These are phyloP conservation scores for Trypanosoma melophagium DNA, from an alignment of 208 protist species.

Conservation along the genomic window DNA sequence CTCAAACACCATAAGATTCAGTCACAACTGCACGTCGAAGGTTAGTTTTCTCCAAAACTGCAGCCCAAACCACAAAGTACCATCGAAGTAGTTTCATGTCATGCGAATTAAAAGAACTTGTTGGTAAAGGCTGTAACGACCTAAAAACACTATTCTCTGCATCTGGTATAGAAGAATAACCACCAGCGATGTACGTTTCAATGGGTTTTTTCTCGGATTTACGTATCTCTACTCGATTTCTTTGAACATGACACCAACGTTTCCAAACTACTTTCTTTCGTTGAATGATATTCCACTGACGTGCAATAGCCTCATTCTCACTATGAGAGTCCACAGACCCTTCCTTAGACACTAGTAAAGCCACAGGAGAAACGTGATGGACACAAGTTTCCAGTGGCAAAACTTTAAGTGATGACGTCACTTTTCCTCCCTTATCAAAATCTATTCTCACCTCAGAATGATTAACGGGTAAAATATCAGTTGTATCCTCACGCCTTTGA, in stretches of 20 bases:
- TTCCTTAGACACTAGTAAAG: not conserved
- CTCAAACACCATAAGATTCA: not conserved
- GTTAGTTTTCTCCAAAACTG: conserved; percentile 16
- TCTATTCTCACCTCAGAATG: too few relatives aligned
- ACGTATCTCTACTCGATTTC: not conserved
- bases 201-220: not conserved
- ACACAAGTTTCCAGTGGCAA: too few relatives aligned
- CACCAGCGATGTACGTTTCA: not conserved
- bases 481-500: not conserved
- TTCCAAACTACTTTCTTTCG: conserved; percentile 19
- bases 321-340: not conserved
- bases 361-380: not conserved
- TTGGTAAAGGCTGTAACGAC: not conserved
- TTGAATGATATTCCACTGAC: not conserved
- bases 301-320: conserved; percentile 17
- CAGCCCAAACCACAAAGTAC: conserved; percentile 46
- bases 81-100: conserved; percentile 33
- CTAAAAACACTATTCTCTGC: not conserved
- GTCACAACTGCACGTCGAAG: not conserved
- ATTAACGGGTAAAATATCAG: not conserved
- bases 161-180: not conserved
- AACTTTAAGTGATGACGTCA: too few relatives aligned
- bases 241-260: conserved; percentile 4
- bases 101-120: not conserved
- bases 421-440: too few relatives aligned